These are phyloP conservation scores for Friedmanniomyces simplex DNA, from an alignment of 495 filamentous ascomycete genomes.

Conservation along the genomic window DNA sequence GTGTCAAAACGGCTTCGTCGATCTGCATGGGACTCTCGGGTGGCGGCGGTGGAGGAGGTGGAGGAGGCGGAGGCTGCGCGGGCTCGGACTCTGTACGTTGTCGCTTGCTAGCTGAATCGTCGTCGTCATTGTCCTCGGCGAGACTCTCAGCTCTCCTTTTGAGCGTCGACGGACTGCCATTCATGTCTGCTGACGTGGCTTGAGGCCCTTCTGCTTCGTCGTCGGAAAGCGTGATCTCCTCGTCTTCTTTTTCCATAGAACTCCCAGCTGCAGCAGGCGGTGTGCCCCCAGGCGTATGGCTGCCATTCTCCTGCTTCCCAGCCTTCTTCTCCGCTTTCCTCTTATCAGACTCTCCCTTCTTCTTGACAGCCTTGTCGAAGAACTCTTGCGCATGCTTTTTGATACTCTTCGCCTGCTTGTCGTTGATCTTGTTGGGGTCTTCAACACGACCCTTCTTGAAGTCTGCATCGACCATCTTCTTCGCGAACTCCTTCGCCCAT, in stretches of 20 bases:
- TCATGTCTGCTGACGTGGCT: constrained; percentile 27
- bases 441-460: constrained; percentile 77
- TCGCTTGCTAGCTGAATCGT: constrained; percentile 24
- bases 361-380: constrained; percentile 73
- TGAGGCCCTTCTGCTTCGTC: constrained; percentile 36
- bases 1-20: neutral
- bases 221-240: constrained; percentile 20
- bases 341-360: constrained; percentile 60
- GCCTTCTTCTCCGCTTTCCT: constrained; percentile 45
- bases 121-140: constrained; percentile 18
- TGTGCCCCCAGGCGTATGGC: constrained; percentile 24
- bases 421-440: constrained; percentile 69
- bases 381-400: constrained; percentile 71
- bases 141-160: constrained; percentile 52
- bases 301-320: constrained; percentile 27
- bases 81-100: constrained; percentile 29
- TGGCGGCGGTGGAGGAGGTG: constrained; percentile 36
- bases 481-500: constrained; percentile 71
- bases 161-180: constrained; percentile 31
- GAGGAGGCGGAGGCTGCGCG: constrained; percentile 34
- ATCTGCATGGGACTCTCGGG: constrained; percentile 21
- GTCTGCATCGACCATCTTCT: constrained; percentile 79
- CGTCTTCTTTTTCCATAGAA: constrained; percentile 17
- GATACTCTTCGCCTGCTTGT: constrained; percentile 69
- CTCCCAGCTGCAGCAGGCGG: constrained; percentile 15